Evolutionary conservation across 169 alveolate species (phyloP).

Genomic region (Cryptosporidium xiaoi): DNA sequence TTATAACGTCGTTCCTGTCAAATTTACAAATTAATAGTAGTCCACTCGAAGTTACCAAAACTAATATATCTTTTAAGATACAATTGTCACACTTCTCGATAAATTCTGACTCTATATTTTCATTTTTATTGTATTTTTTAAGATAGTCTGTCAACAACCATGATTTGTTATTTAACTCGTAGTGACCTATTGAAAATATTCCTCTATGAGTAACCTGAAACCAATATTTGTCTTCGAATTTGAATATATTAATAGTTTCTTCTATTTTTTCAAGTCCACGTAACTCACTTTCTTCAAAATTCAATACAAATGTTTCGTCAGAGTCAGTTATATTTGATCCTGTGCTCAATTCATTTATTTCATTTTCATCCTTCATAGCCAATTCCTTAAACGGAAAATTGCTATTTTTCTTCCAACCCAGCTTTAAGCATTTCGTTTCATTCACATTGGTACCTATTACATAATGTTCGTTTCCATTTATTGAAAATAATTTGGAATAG

Average conservation of each 20-base stretch:
- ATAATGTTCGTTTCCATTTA: neutral
- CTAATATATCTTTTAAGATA: neutral
- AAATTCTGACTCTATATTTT: neutral
- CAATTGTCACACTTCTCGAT: conserved; percentile 45
- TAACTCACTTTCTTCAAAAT: conserved; percentile 16
- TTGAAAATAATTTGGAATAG: conserved; percentile 2
- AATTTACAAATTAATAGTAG: conserved; percentile 4
- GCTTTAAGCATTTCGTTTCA: conserved; percentile 12
- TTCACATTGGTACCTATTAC: conserved; percentile 10
- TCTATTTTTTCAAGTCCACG: conserved; percentile 31
- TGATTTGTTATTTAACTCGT: neutral
- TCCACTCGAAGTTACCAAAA: conserved; percentile 13
- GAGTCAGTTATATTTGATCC: neutral
- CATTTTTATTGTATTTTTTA: neutral
- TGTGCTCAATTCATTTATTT: neutral
- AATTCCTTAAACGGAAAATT: neutral
- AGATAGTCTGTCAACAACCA: conserved; percentile 34
- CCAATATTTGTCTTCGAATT: neutral
- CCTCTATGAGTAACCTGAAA: conserved; percentile 61
- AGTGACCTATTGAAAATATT: neutral
- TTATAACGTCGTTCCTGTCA: conserved; percentile 3
- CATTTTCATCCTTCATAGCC: neutral
- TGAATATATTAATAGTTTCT: conserved; percentile 31
- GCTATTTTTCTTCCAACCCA: neutral
- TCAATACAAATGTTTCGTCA: neutral